phyloP scores from a whole-genome alignment of 345 rosid species.

The Hirschfeldia incana region DNA sequence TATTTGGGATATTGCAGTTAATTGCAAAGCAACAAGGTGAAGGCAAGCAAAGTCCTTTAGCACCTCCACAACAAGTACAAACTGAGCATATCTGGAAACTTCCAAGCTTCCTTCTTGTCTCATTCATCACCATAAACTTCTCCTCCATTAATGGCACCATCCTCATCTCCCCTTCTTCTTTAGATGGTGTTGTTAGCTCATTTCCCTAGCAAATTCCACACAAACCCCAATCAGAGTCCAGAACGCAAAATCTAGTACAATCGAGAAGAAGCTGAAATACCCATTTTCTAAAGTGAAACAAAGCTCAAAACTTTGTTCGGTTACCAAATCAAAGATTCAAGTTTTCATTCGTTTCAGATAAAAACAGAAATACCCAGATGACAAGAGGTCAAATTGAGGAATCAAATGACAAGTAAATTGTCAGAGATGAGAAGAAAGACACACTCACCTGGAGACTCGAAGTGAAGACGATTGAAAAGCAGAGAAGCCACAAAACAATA shows the following conservation, averaged over 20 bases:
- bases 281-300: not conserved
- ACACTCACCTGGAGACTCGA: constrained; percentile 47
- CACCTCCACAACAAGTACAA: constrained; percentile 96
- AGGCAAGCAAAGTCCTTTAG: constrained; percentile 75
- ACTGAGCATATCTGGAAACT: constrained; percentile 90
- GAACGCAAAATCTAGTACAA: not conserved
- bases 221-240: not conserved
- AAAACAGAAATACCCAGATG: constrained; percentile 33
- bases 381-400: not conserved
- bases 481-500: constrained; percentile 41
- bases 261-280: not conserved
- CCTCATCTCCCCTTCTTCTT: constrained; percentile 39
- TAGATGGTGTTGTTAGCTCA: constrained; percentile 39
- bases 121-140: constrained; percentile 69
- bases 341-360: constrained; percentile 19
- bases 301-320: constrained; percentile 13
- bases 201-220: constrained; percentile 47
- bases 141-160: constrained; percentile 61
- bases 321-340: constrained; percentile 9
- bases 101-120: constrained; percentile 75
- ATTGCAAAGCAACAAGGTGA: constrained; percentile 96
- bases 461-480: constrained; percentile 40
- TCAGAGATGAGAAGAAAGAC: constrained; percentile 5
- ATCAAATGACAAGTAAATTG: constrained; percentile 19
- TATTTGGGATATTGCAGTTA: constrained; percentile 95